Evolutionary conservation across 768 basidiomycete genomes (phyloP), one percentile per base, ranked within the genome.

Genomic region (Galerina marginata): DNA sequence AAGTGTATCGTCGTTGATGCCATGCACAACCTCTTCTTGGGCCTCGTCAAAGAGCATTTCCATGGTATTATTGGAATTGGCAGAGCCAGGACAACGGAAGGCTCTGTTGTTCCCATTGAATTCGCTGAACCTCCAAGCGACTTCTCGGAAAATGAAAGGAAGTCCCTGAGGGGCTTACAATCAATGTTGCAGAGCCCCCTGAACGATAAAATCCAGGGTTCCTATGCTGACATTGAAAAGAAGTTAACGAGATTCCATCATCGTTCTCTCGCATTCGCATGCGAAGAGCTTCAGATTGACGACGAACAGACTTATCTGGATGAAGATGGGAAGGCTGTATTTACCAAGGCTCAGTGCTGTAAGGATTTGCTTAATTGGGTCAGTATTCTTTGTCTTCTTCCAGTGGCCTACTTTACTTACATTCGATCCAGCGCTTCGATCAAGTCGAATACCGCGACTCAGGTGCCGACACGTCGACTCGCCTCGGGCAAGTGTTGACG

Each of bases 51-150:
- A 20, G 20, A 20, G 20, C 53, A 72, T 73, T 2, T 75, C 65
- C 49, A 49, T 71, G 6, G 64, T 77, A 2, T 33, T 7, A 49
- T 33, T 36, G 63, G 79, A 7, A 78, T 2, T 74, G 76, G 2
- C 51, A 71, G 1, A 56, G 76, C 4, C 61, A 68, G 20, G 67
- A 73, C 65, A 45, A 3, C n/a, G 29, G 65, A 67, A 16, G 49
- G 71, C 20, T 71, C 20, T 42, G 65, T 43, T 14, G 26, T 45
- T 20, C 20, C 14, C 2, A 12, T 62, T 62, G 52, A 15, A n/a
- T 33, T 49, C 48, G 44, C 33, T 39, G 11, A 29, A 5, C 33
- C 29, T 15, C 36, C 33, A 6, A 7, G 9, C 12, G 23, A 39
- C 11, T 1, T 38, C 12, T 23, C 20, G 9, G 20, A 20, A 6